Evolutionary conservation across 2,329 filamentous ascomycete genomes (phyloP).

Genomic region (Beauveria varroae): DNA sequence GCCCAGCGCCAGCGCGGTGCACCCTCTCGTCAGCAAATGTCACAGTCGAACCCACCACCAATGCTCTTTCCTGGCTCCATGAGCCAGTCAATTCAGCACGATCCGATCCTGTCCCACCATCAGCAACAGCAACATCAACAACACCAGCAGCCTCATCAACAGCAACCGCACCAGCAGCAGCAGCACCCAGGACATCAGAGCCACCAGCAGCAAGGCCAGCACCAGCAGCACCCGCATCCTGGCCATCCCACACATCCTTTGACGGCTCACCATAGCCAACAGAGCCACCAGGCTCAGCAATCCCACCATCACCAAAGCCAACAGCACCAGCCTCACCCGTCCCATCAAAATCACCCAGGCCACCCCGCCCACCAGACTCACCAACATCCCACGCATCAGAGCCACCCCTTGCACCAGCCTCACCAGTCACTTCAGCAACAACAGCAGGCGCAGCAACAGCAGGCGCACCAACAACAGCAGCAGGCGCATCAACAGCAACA

Average conservation of each 20-base stretch:
- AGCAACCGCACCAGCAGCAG: constrained; percentile 13
- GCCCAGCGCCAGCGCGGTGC: constrained; percentile 38
- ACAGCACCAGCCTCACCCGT: constrained; percentile 19
- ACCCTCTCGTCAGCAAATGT: constrained; percentile 39
- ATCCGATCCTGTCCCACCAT: constrained; percentile 36
- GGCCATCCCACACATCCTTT: constrained; percentile 7
- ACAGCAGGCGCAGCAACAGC: constrained; percentile 27
- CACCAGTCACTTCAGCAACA: constrained; percentile 20
- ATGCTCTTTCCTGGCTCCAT: constrained; percentile 32
- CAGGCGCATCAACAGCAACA: constrained; percentile 21
- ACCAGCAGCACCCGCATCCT: constrained; percentile 21
- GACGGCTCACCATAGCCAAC: constrained; percentile 13
- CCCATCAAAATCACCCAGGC: constrained; percentile 1
- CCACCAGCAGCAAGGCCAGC: constrained; percentile 22
- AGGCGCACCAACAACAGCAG: constrained; percentile 24
- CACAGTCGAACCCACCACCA: constrained; percentile 25
- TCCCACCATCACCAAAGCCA: constrained; percentile 15
- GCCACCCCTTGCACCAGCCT: constrained; percentile 19
- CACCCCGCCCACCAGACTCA: constrained; percentile 17
- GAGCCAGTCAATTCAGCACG: constrained; percentile 35
- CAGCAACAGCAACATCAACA: constrained; percentile 27
- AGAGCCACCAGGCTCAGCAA: constrained; percentile 17
- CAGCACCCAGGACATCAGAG: constrained; percentile 19
- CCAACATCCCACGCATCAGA: constrained; percentile 19
- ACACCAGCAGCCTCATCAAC: constrained; percentile 18